phyloP scores from a whole-genome alignment of 2,329 filamentous ascomycete species.

The Plectosphaerella sp. region DNA sequence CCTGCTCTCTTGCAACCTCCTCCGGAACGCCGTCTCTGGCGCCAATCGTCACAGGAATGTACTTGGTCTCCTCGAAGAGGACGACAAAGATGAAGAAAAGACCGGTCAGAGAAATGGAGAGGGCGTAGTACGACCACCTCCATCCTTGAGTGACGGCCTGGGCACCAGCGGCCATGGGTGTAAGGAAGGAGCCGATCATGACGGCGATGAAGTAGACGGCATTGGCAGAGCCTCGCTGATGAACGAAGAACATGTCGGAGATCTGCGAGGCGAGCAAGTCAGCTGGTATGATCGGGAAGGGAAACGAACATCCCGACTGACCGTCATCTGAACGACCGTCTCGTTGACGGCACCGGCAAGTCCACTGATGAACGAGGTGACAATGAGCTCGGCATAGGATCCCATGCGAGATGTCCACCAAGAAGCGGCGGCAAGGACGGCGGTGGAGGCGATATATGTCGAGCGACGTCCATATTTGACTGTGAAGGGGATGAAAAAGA shows the following conservation, averaged over 20 bases:
- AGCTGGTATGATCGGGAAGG: neutral
- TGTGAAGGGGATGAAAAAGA: slow-evolving; percentile 27
- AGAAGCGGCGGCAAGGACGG: slow-evolving; percentile 9
- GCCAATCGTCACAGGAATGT: slow-evolving; percentile 10
- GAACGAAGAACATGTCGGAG: slow-evolving; percentile 25
- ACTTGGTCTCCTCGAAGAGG: slow-evolving; percentile 24
- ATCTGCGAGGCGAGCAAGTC: slow-evolving; percentile 8
- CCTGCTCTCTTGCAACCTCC: neutral
- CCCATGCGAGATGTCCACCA: slow-evolving; percentile 9
- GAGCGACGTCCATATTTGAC: slow-evolving; percentile 28
- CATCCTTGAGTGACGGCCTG: slow-evolving; percentile 18
- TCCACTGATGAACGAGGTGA: slow-evolving; percentile 19
- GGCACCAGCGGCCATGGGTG: slow-evolving; percentile 19
- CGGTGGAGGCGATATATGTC: slow-evolving; percentile 18
- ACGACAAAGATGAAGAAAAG: slow-evolving; percentile 17
- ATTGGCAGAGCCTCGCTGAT: slow-evolving; percentile 23
- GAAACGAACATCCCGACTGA: neutral
- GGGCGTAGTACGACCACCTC: slow-evolving; percentile 23
- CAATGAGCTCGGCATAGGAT: slow-evolving; percentile 7
- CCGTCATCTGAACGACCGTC: slow-evolving; percentile 30
- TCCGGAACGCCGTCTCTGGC: slow-evolving; percentile 11
- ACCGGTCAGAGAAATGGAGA: slow-evolving; percentile 16
- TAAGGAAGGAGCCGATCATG: slow-evolving; percentile 23
- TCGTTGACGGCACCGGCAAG: slow-evolving; percentile 32
- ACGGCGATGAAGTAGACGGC: slow-evolving; percentile 23